These are phyloP conservation scores for Thymus quinquecostatus DNA, from an alignment of 257 asterid species.

Conservation along the genomic window DNA sequence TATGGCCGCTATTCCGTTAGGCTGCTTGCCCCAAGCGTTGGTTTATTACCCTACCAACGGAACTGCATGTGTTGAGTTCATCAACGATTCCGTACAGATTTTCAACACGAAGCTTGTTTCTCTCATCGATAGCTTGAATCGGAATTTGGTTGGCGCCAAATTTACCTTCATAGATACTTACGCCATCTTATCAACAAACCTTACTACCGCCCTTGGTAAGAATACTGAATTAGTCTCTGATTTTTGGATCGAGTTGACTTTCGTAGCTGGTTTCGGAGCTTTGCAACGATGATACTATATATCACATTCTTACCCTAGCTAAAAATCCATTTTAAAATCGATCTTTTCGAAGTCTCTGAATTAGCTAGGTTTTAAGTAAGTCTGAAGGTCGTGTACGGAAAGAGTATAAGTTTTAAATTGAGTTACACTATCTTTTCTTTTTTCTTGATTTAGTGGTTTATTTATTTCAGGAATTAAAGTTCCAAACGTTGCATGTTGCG, in stretches of 20 bases:
- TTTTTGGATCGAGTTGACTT: no score
- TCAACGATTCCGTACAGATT: conserved; percentile 35
- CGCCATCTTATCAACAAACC: conserved; percentile 23
- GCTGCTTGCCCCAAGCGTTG: conserved; percentile 43
- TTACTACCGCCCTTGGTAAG: neutral
- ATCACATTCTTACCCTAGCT: no score
- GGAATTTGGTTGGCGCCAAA: conserved; percentile 28
- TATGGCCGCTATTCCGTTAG: conserved; percentile 46
- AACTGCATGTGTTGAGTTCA: conserved; percentile 42
- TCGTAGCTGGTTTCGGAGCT: no score
- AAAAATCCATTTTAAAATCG: no score
- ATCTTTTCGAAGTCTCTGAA: no score
- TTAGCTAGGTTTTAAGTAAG: no score
- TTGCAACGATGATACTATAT: no score
- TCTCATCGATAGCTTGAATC: conserved; percentile 45
- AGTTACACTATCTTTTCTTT: no score
- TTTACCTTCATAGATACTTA: conserved; percentile 49
- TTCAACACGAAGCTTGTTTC: conserved; percentile 41
- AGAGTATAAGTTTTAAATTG: no score
- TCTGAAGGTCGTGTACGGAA: no score
- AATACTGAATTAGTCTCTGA: no score
- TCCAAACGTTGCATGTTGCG: conserved; percentile 41
- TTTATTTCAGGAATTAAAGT: conserved; percentile 27
- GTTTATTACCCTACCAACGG: conserved; percentile 28
- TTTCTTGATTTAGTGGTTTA: no score